Conservation (phyloP, 2,329 filamentous ascomycete species). For the Cryoendolithus antarcticus region DNA sequence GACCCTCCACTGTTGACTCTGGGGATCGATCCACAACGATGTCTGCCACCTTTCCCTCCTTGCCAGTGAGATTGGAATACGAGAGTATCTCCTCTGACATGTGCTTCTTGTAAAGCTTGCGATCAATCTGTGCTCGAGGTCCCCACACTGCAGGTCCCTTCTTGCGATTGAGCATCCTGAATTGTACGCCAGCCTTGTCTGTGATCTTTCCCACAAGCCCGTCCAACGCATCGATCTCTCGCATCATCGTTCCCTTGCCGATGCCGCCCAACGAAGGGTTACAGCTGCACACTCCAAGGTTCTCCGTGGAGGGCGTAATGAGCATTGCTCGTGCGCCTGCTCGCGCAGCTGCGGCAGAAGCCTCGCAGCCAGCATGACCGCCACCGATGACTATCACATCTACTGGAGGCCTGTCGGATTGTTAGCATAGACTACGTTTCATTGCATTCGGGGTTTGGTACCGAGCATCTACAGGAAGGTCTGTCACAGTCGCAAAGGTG, state of each 20-base stretch:
- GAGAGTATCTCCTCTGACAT: conserved; percentile 76
- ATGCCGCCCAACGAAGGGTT: conserved; percentile 98
- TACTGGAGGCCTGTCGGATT: conserved; percentile 14
- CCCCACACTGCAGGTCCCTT: conserved; percentile 98
- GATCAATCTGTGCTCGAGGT: conserved; percentile 89
- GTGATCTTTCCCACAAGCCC: conserved; percentile 79
- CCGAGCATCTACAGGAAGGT: conserved; percentile 14
- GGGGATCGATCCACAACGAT: conserved; percentile 59
- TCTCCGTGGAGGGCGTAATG: conserved; percentile 75
- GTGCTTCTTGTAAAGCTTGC: conserved; percentile 72
- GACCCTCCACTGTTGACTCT: conserved; percentile 32
- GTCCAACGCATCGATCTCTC: conserved; percentile 90
- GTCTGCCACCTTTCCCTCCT: conserved; percentile 83
- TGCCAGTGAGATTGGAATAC: conserved; percentile 67
- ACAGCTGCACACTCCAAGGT: conserved; percentile 89
- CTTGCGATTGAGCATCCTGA: conserved; percentile 71
- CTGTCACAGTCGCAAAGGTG: conserved; percentile 34
- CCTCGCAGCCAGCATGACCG: conserved; percentile 90
- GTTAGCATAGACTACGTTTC: conserved; percentile 21
- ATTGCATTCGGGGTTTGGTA: conserved; percentile 2
- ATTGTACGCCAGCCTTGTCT: conserved; percentile 91
- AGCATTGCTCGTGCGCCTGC: conserved; percentile 80
- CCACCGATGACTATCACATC: conserved; percentile 95
- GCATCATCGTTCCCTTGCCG: conserved; percentile 90
- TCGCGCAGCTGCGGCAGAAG: conserved; percentile 79